phyloP scores from a whole-genome alignment of 108 stramenopile species.

The Craspedostauros australis region DNA sequence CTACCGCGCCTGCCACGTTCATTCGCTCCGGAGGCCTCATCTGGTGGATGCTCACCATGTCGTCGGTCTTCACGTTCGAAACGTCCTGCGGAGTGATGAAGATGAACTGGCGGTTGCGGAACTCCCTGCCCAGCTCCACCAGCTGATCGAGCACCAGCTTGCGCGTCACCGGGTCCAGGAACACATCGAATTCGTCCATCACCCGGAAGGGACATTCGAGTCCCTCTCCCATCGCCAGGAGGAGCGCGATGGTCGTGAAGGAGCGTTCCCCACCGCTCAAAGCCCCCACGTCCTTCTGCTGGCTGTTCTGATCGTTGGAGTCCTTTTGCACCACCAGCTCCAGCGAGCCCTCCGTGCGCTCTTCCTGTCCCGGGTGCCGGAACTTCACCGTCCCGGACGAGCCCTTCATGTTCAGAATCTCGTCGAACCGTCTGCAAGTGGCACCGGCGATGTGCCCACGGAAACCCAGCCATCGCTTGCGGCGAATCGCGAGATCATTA shows the following conservation, averaged over 20 bases:
- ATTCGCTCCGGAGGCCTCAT: constrained; percentile 71
- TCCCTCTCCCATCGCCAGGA: constrained; percentile 85
- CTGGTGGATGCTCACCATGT: constrained; percentile 60
- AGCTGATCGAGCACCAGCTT: constrained; percentile 80
- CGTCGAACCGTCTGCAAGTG: constrained; percentile 64
- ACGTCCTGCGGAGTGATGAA: constrained; percentile 93
- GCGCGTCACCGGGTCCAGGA: constrained; percentile 86
- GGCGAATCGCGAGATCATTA: constrained; percentile 43
- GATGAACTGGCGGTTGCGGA: constrained; percentile 88
- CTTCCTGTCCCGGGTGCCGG: constrained; percentile 66
- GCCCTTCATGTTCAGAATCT: constrained; percentile 73
- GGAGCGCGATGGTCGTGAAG: constrained; percentile 85
- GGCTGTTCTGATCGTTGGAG: constrained; percentile 41
- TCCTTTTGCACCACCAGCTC: constrained; percentile 74
- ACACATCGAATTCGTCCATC: constrained; percentile 99
- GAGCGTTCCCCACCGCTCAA: constrained; percentile 82
- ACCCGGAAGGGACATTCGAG: constrained; percentile 95
- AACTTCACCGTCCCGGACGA: constrained; percentile 66
- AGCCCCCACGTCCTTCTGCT: constrained; percentile 81
- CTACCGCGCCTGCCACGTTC: no score
- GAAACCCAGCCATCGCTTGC: constrained; percentile 49
- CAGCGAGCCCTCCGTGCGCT: constrained; percentile 25
- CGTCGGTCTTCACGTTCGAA: constrained; percentile 43
- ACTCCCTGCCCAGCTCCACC: constrained; percentile 54
- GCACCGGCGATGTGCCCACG: constrained; percentile 46